Conservation (phyloP, 768 basidiomycete species). For the Leucocoprinus leucothites region DNA sequence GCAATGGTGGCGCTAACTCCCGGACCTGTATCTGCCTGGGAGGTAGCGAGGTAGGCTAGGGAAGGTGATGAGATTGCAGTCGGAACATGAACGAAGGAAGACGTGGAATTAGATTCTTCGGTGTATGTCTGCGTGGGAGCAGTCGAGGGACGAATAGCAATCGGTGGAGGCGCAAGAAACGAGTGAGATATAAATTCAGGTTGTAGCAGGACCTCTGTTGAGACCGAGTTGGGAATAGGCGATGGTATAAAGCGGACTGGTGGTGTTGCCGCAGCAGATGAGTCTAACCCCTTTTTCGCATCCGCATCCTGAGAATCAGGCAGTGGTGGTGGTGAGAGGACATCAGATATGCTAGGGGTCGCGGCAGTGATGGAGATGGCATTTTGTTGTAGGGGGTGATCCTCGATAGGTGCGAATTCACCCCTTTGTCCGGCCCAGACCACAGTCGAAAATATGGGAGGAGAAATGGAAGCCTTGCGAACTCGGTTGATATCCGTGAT, state of each 20-base stretch:
- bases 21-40: not conserved
- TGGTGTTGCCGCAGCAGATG: not conserved
- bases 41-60: not conserved
- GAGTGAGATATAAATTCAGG: not conserved
- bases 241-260: not conserved
- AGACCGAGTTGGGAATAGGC: not conserved
- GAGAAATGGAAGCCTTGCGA: slow-evolving; percentile 22
- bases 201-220: not conserved
- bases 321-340: not conserved
- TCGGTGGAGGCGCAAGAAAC: not conserved
- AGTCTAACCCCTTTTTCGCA: not conserved
- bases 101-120: slow-evolving; percentile 10
- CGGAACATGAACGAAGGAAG: slow-evolving; percentile 11
- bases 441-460: slow-evolving; percentile 19
- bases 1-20: slow-evolving; percentile 9
- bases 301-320: not conserved
- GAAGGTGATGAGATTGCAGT: not conserved
- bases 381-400: slow-evolving; percentile 11
- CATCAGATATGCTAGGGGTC: not conserved
- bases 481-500: slow-evolving; percentile 13
- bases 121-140: slow-evolving; percentile 6
- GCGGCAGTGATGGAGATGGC: slow-evolving; percentile 6
- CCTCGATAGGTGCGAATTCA: slow-evolving; percentile 13
- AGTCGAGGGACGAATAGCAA: slow-evolving; percentile 10
- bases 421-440: slow-evolving; percentile 15